These are phyloP conservation scores for Hepatocystis sp. DNA, from an alignment of 169 alveolate genomes.

Conservation along the genomic window DNA sequence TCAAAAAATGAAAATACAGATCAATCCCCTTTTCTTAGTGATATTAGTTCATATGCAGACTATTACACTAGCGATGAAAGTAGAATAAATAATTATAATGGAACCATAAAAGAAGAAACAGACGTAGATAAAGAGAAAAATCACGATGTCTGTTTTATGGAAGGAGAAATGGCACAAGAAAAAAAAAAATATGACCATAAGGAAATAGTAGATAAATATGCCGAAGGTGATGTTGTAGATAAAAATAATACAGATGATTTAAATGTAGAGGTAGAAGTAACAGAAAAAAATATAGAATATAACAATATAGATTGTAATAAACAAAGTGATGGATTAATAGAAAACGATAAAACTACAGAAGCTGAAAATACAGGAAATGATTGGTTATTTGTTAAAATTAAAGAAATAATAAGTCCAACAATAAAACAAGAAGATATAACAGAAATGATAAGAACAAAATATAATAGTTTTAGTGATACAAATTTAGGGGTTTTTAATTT, in stretches of 20 bases:
- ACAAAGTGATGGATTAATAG: neutral
- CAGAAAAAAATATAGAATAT: neutral
- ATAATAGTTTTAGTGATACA: conserved; percentile 61
- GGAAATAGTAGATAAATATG: neutral
- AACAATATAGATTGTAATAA: neutral
- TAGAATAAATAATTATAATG: neutral
- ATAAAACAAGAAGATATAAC: conserved; percentile 53
- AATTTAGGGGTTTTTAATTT: conserved; percentile 63
- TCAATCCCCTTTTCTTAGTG: conserved; percentile 70
- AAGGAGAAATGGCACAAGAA: neutral
- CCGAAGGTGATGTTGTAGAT: neutral
- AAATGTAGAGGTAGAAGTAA: neutral
- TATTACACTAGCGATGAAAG: conserved; percentile 60
- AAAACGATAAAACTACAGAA: neutral
- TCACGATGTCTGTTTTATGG: neutral
- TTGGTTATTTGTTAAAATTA: conserved; percentile 65
- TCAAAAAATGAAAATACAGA: conserved; percentile 12
- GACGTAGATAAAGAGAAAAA: neutral
- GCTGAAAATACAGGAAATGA: conserved; percentile 8
- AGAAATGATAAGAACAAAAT: conserved; percentile 51
- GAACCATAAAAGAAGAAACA: neutral
- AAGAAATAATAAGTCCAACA: conserved; percentile 44
- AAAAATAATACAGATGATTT: neutral
- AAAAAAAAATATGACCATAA: neutral
- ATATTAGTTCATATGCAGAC: conserved; percentile 59